Evolutionary conservation across 192 early-diverging fungal species (phyloP).

Genomic region (Coemansia sp.): DNA sequence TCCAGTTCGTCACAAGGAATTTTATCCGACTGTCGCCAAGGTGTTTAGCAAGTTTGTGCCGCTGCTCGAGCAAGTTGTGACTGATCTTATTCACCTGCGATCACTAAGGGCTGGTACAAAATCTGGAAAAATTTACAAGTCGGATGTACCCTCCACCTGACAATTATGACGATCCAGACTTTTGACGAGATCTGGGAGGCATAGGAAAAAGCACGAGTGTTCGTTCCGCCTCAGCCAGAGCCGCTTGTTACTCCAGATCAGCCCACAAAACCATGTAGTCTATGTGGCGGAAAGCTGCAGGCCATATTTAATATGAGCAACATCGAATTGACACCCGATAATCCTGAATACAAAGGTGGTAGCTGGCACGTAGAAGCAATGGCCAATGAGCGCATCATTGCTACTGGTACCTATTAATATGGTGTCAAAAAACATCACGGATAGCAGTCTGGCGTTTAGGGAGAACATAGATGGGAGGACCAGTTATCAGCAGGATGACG

Average conservation of each 20-base stretch:
- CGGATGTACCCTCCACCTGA: no score
- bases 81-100: no score
- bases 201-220: no score
- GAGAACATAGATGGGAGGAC: constrained; percentile 2
- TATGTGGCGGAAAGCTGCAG: constrained; percentile 44
- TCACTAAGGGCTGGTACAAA: no score
- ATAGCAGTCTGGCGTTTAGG: constrained; percentile 62
- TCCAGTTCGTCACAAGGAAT: no score
- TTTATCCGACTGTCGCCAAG: no score
- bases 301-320: constrained; percentile 70
- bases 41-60: no score
- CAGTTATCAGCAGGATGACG: constrained; percentile 9
- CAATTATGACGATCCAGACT: no score
- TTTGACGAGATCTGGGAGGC: no score
- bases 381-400: no score
- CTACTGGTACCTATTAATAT: constrained; percentile 71
- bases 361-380: constrained; percentile 72
- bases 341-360: constrained; percentile 55
- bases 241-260: background rate
- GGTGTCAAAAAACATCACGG: constrained; percentile 64
- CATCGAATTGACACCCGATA: constrained; percentile 65
- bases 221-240: background rate
- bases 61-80: no score
- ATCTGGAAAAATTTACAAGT: no score
- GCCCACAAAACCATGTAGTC: constrained; percentile 12